Evolutionary conservation across 179 eudicot genomes (phyloP), one percentile per base, ranked within the genome.

Genomic region (Actinidia arguta): DNA sequence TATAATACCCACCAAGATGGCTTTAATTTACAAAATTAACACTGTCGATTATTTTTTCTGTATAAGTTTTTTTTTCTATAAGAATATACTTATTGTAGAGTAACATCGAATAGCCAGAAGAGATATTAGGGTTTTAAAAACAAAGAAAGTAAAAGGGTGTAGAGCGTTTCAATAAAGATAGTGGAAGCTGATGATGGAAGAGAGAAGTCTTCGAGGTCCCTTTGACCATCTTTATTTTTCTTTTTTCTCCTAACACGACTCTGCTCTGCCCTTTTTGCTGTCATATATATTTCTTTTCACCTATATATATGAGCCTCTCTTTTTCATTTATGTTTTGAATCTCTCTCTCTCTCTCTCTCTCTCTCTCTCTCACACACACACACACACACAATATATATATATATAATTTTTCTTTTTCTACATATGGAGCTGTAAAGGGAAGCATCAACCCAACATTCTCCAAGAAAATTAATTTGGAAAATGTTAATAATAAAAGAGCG

Each of bases 141-240:
- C n/a, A n/a, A n/a, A n/a, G n/a, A n/a, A n/a, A n/a, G n/a, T n/a
- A n/a, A n/a, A n/a, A n/a, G n/a, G n/a, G n/a, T n/a, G n/a, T n/a
- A n/a, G n/a, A n/a, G n/a, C 25, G 78, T 73, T n/a, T 48, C 76
- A 18, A 74, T 54, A 74, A 54, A 75, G 78, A 75, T 54, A 16
- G 64, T 31, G 20, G 63, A 75, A 75, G 63, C 48, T 27, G 78
- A 54, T 54, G 59, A 54, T 75, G 78, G 76, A 75, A 63, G 36
- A 25, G 14, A 75, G 78, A 54, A 56, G 78, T 54, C 63, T 75
- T 75, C 78, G 78, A 75, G 78, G 78, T 52, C 8, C 24, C 20
- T 75, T 75, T 75, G 78, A 75, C 78, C 78, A 75, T 75, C 78
- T 75, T 52, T 75, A n/a, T n/a, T n/a, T n/a, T 73, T 52, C 54